Base-by-base conservation (phyloP, 345 rosid species). In the Xanthoceras sorbifolium region DNA sequence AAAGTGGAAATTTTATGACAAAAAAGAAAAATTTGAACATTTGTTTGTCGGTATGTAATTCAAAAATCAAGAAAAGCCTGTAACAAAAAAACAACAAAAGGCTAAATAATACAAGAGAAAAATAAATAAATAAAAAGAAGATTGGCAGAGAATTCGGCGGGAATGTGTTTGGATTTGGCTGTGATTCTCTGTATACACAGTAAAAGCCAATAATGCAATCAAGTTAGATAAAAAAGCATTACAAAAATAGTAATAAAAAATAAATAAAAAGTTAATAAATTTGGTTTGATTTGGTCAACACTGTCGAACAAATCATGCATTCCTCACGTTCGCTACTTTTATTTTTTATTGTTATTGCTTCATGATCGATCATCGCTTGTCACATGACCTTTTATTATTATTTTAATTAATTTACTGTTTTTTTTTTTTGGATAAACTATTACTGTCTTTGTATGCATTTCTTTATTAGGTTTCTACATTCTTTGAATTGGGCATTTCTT, bases 321-420 rank as follows among this genome's bases (percentile, higher is more conserved):
- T 76, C 81, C 85, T 81, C 87, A 78, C 84, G 87, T 86, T 86
- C 75, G 68, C 64, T 65, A 32, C 76, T 32, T 26, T 15, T 73
- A 20, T 69, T 70, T 69, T 70, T 44, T 72, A 70, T 76, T 57
- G 65, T 81, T 69, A 67, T 78, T 75, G 10, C 63, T 78, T 55
- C 62, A 69, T 84, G n/a, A 82, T 85, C 80, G n/a, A 82, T 85
- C 80, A 79, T 84, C 80, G 32, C 71, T 61, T 7, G 46, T 69
- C 85, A 77, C 84, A 75, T 82, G 82, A 79, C 76, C 61, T 22
- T 67, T 71, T 52, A 48, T 34, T 6, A 71, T 57, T 28, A 12
- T 78, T 52, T 64, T 57, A 34, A 15, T 22, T 28, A 14, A 20
- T 69, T 9, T 70, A 11, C 69, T 57, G 25, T 15, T 20, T 1